Evolutionary conservation across 768 basidiomycete species (phyloP).

Genomic region (Gyrodon lividus): DNA sequence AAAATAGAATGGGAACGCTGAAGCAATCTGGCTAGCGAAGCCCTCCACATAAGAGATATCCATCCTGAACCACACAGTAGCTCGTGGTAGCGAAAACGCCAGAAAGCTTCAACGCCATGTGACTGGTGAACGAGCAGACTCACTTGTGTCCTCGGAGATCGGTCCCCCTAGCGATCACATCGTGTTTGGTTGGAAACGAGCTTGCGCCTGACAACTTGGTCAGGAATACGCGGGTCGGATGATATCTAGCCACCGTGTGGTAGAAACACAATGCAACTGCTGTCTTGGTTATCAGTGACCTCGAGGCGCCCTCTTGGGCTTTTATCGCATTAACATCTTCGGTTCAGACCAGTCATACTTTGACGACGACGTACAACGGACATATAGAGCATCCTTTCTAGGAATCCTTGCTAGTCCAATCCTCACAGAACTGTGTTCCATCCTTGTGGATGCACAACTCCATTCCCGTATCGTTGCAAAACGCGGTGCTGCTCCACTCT

Average conservation of each 20-base stretch:
- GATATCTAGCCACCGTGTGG: background rate
- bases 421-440: no score
- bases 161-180: background rate
- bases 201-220: background rate
- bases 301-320: background rate
- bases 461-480: no score
- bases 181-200: background rate
- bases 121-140: no score
- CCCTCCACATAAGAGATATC: no score
- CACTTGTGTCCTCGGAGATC: no score
- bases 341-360: background rate
- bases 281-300: background rate
- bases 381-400: background rate
- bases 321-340: no score
- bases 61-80: no score
- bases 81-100: no score
- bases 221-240: background rate
- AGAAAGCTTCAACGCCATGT: no score
- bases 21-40: no score
- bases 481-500: background rate
- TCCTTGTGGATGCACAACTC: no score
- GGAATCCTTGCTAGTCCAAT: no score
- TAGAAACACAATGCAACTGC: background rate
- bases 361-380: background rate
- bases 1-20: background rate